These are phyloP conservation scores for Chenopodium suecicum DNA, from an alignment of 148 eudicot genomes.

Conservation along the genomic window DNA sequence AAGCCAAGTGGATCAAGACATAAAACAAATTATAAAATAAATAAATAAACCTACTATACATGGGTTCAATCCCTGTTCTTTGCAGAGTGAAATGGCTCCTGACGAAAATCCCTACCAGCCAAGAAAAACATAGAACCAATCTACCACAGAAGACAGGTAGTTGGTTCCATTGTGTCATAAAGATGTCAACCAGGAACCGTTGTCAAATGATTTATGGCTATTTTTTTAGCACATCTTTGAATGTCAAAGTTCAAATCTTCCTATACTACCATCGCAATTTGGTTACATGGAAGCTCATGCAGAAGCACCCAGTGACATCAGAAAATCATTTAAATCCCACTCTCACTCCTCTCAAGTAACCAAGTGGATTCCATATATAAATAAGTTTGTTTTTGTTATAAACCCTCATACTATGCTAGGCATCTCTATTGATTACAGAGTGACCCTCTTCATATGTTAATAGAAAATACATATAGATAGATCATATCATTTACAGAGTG, in stretches of 20 bases:
- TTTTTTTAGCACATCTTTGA: background rate
- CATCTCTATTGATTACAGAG: background rate
- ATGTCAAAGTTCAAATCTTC: background rate
- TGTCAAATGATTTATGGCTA: background rate
- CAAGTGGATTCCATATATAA: background rate
- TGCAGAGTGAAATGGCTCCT: background rate
- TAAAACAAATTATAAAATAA: background rate
- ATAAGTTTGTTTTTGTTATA: background rate
- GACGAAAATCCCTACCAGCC: background rate
- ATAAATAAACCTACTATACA: background rate
- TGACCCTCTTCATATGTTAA: background rate
- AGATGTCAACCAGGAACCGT: background rate
- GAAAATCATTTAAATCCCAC: background rate
- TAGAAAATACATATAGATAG: background rate
- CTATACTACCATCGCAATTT: background rate
- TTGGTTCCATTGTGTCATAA: background rate
- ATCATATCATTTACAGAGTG: no score
- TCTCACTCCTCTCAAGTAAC: background rate
- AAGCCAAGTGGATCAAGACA: background rate
- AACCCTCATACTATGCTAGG: background rate
- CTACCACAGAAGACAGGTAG: no score
- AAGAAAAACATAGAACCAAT: background rate
- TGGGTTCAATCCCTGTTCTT: background rate
- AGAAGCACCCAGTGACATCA: background rate
- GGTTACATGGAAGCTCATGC: background rate